Evolutionary conservation across 257 asterid genomes (phyloP).

Genomic region (Solanum paucissectum): DNA sequence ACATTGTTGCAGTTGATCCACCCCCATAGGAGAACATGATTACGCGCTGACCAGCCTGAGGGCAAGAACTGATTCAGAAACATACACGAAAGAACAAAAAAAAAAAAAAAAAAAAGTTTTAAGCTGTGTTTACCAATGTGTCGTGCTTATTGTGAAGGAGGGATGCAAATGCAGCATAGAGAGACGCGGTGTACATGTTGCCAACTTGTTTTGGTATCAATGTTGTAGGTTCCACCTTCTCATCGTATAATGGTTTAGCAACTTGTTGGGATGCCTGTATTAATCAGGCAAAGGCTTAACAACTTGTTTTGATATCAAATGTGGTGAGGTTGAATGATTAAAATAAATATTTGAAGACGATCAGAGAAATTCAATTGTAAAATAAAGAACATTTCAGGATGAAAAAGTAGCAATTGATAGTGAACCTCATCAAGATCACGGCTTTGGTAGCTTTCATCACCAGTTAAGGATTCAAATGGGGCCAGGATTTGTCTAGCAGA

Average conservation of each 20-base stretch:
- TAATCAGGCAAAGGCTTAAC: not conserved
- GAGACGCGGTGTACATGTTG: slow-evolving; percentile 92
- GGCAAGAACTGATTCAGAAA: not conserved
- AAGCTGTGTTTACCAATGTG: slow-evolving; percentile 44
- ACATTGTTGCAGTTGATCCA: slow-evolving; percentile 79
- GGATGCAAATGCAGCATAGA: slow-evolving; percentile 91
- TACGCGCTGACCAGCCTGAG: slow-evolving; percentile 79
- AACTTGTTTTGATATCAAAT: slow-evolving; percentile 24
- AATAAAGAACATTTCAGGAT: not conserved
- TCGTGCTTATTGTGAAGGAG: slow-evolving; percentile 60
- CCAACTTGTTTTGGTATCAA: slow-evolving; percentile 92
- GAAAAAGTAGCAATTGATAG: not conserved
- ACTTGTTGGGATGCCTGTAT: slow-evolving; percentile 85
- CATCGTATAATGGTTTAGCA: slow-evolving; percentile 67
- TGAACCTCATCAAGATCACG: slow-evolving; percentile 93
- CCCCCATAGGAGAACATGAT: slow-evolving; percentile 86
- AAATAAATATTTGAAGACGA: not conserved
- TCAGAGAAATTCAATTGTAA: not conserved
- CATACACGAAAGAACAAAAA: not conserved
- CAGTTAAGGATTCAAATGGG: slow-evolving; percentile 57
- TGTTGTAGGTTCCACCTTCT: slow-evolving; percentile 77
- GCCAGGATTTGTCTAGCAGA: slow-evolving; percentile 62
- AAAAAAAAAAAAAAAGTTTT: not conserved
- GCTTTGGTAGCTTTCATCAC: slow-evolving; percentile 76
- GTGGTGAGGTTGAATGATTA: slow-evolving; percentile 34